Evolutionary conservation across 192 early-diverging fungal genomes (phyloP), one percentile per base, ranked within the genome.

Genomic region (Jimgerdemannia flammicorona): DNA sequence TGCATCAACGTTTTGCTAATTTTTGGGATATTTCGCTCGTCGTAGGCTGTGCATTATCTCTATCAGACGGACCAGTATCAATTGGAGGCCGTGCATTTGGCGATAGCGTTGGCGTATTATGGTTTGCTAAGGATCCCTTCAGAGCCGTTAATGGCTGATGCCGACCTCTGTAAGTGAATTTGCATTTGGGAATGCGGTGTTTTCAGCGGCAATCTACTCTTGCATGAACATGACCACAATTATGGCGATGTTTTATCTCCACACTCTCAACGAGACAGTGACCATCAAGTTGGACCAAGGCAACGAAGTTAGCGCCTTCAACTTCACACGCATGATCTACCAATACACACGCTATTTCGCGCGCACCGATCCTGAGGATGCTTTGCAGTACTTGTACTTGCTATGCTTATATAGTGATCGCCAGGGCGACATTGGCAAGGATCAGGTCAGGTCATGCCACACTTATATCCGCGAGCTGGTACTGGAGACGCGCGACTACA

Each of bases 11-110:
- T 70, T 65, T 18, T 70, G 67, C 14, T 18, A n/a, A 70, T 70
- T 18, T 70, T 18, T 70, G 14, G 64, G 64, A 65, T 19, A 65
- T 19, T 19, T 19, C 19, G 40, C 44, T 20, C 29, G 18, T 74
- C 20, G 40, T 70, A 86, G 78, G 96, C 96, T 8, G 82, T 97
- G 20, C 82, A 89, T 64, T 91, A 94, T 73, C 84, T 97, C 20
- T 85, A 84, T 59, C 87, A 88, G 70, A 77, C 84, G 29, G 90
- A 88, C 19, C 80, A 76, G 4, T 92, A 85, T 78, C 82, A 85
- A 14, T 78, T 94, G 7, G 97, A 99, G 72, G 95, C 95, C 14
- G 90, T 99, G 9, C 97, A 99, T 77, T 92, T 98, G 84, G 95
- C 93, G 17, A 89, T 97, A 63, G 86, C 91, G 1, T 80, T 97